Conservation (phyloP, 805 yeast species). For the Naumovozyma baii region DNA sequence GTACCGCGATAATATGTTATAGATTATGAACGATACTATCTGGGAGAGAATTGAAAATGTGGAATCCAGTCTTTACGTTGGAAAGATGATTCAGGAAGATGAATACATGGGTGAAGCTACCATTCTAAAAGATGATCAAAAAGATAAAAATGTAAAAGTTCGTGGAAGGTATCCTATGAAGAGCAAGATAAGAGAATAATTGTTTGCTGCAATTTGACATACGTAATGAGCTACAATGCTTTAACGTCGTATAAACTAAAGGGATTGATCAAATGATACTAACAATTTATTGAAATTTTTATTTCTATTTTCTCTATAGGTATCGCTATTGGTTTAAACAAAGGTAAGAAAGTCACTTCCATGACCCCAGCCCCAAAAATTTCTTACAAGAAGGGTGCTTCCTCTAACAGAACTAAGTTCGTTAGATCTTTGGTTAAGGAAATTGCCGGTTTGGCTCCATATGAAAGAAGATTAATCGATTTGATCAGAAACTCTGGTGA, state of each 20-base stretch:
- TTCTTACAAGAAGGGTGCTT: slow-evolving; percentile 94
- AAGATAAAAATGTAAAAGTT: no score
- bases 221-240: no score
- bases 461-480: slow-evolving; percentile 99
- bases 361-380: slow-evolving; percentile 79
- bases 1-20: no score
- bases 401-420: slow-evolving; percentile 89
- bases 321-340: slow-evolving; percentile 97
- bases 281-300: not conserved
- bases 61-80: no score
- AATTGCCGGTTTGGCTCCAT: slow-evolving; percentile 98
- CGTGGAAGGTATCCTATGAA: no score
- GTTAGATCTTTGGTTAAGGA: slow-evolving; percentile 94
- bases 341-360: slow-evolving; percentile 93
- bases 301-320: slow-evolving; percentile 34
- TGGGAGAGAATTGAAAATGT: no score
- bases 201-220: no score
- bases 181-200: no score
- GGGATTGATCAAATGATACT: not conserved
- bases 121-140: no score
- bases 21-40: no score
- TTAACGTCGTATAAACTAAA: not conserved
- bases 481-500: slow-evolving; percentile 99
- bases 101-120: no score
- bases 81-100: no score